Evolutionary conservation across 1,284 basidiomycete genomes (phyloP).

Genomic region (Cystobasidium slooffiae): DNA sequence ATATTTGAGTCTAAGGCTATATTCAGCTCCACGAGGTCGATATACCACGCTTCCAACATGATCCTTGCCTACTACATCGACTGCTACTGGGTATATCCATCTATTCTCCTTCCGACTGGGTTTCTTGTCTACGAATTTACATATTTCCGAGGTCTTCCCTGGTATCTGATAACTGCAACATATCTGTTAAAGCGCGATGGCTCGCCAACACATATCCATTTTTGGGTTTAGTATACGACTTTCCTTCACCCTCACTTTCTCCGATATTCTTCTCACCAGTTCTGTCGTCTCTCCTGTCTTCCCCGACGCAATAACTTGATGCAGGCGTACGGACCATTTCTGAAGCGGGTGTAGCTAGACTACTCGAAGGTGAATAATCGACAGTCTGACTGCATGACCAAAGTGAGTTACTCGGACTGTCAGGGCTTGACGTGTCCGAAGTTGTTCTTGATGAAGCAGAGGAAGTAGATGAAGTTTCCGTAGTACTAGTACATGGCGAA

Average conservation of each 20-base stretch:
- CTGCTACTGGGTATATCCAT: no score
- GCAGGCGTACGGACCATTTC: background rate
- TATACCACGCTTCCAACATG: no score
- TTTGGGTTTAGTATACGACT: no score
- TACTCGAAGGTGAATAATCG: background rate
- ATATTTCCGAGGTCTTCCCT: background rate
- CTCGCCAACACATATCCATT: background rate
- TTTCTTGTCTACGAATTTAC: background rate
- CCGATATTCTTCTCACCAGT: background rate
- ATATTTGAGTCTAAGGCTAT: no score
- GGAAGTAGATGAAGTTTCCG: background rate
- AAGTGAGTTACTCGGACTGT: background rate
- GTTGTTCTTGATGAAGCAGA: background rate
- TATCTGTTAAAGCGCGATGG: slow-evolving; percentile 9
- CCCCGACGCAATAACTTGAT: background rate
- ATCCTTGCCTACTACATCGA: no score
- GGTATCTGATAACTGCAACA: background rate
- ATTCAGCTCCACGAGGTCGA: no score
- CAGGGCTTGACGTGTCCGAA: background rate
- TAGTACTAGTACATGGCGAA: background rate
- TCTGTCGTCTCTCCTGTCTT: no score
- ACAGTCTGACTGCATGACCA: background rate
- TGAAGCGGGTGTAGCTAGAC: background rate
- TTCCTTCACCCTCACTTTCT: background rate
- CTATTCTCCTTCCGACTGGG: no score